Base-by-base conservation (phyloP, 106 monocot genomes). In the Acanthochlamys bracteata region DNA sequence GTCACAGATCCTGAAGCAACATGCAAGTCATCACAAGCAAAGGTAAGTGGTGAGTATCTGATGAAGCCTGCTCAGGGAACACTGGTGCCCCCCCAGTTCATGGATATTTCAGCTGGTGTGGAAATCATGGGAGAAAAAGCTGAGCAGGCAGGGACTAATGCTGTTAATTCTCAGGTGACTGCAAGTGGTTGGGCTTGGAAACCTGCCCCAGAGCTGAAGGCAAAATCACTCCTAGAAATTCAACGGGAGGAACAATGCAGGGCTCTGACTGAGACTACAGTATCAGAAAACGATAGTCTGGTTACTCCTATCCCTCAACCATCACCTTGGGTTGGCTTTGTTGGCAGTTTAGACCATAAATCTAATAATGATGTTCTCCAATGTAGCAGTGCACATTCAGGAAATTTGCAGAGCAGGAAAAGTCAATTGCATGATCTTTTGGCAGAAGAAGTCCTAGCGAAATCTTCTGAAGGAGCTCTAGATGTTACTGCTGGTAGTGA, bases 191-290 rank as follows among this genome's bases (percentile, higher is more conserved):
- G 71, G 24, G 85, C 81, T 26, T 99, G 98, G 98, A 99, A 92
- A 67, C 73, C 91, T 78, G 72, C 82, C 10, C 74, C 78, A 10
- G 88, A 76, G 4, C 76, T 79, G 15, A 99, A 81, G 42, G 71
- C 86, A 7, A 99, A 92, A 65, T 92, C 98, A 24, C 77, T 99
- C 4, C 23, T 80, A 23, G 98, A 99, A 74, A 92, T 99, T 78
- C 98, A 99, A 75, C 71, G 69, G 64, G 98, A 99, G 75, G 91
- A 98, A 60, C 80, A 88, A 40, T 59, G 61, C 11, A 78, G 70
- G 74, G 80, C 81, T 62, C 67, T 75, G 59, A 66, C 52, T 24
- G 79, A 74, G 53, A 66, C 66, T 41, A 0, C 68, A 15, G 15
- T 51, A 51, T 64, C 72, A 24, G 81, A 75, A 25, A 42, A 42